phyloP scores from a whole-genome alignment of 352 stramenopile species.

The Phytophthora pluvialis region DNA sequence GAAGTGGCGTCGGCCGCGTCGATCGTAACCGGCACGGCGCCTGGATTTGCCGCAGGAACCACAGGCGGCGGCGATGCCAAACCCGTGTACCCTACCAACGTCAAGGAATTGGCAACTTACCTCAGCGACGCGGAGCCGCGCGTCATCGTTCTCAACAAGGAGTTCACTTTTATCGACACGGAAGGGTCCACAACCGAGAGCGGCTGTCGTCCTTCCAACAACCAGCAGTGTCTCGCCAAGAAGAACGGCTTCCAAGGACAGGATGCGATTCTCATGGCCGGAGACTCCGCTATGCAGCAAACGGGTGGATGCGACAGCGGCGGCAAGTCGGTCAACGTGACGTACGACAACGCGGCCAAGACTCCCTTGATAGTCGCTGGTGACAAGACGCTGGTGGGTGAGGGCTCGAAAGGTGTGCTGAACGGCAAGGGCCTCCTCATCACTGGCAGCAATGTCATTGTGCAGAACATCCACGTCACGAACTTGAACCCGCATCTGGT shows the following conservation, averaged over 20 bases:
- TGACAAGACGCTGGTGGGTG: constrained; percentile 36
- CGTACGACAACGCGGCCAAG: constrained; percentile 32
- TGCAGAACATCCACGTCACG: constrained; percentile 46
- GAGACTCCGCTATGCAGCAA: constrained; percentile 26
- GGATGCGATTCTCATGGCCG: constrained; percentile 39
- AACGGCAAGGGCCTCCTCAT: constrained; percentile 39
- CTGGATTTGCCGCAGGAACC: constrained; percentile 32
- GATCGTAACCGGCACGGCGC: constrained; percentile 10
- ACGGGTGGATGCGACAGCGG: constrained; percentile 28
- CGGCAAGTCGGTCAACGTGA: constrained; percentile 22
- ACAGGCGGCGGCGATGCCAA: constrained; percentile 31
- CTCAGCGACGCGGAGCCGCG: constrained; percentile 25
- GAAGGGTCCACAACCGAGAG: constrained; percentile 34
- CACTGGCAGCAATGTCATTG: constrained; percentile 37
- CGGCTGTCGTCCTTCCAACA: constrained; percentile 27
- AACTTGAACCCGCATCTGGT: constrained; percentile 41
- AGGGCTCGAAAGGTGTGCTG: constrained; percentile 34
- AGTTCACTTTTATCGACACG: constrained; percentile 31
- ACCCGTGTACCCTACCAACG: constrained; percentile 27
- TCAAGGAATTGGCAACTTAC: constrained; percentile 25
- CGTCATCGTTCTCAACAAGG: constrained; percentile 39
- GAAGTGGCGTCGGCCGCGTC: constrained; percentile 6
- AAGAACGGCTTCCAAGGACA: constrained; percentile 49
- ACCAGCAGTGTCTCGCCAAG: constrained; percentile 39
- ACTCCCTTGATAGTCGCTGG: constrained; percentile 18